Evolutionary conservation across 176 grass and related monocot genomes (phyloP).

Genomic region (Eragrostis curvula): DNA sequence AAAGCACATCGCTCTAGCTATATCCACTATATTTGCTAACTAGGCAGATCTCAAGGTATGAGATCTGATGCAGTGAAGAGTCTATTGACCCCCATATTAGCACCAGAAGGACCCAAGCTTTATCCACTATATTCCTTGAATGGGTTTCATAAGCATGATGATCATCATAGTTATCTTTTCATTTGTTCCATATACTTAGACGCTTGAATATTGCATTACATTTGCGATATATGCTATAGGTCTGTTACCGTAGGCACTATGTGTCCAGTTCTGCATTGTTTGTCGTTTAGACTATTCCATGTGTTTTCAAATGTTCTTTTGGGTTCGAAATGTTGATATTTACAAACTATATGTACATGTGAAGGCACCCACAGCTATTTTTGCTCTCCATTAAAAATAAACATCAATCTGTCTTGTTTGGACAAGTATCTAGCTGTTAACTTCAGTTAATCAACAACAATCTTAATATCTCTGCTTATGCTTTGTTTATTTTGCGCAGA

Average conservation of each 20-base stretch:
- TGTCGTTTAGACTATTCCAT: constrained; percentile 7
- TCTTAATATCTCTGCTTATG: constrained; percentile 16
- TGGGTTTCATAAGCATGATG: constrained; percentile 20
- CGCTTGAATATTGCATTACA: not conserved
- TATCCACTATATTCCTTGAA: constrained; percentile 1
- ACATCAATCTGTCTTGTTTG: not conserved
- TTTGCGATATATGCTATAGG: not conserved
- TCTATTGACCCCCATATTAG: not conserved
- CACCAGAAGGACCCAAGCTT: not conserved
- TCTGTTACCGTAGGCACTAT: constrained; percentile 2
- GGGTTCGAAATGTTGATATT: constrained; percentile 14
- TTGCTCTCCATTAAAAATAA: not conserved
- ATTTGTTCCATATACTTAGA: constrained; percentile 1
- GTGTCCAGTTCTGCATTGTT: constrained; percentile 8
- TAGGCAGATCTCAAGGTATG: not conserved
- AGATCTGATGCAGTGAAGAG: constrained; percentile 7
- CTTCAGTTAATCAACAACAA: not conserved
- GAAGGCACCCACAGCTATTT: not conserved
- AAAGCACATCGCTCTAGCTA: constrained; percentile 12
- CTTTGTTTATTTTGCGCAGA: constrained; percentile 61
- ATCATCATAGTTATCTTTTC: not conserved
- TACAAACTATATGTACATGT: not conserved
- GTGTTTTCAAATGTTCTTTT: constrained; percentile 11
- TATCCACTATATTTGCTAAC: not conserved
- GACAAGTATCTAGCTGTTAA: constrained; percentile 1